Percentiles rank a stretch among this genome's conserved stretches.
Evolutionary conservation across 2,329 filamentous ascomycete genomes (phyloP).

Genomic region (Diaporthe sp.): DNA sequence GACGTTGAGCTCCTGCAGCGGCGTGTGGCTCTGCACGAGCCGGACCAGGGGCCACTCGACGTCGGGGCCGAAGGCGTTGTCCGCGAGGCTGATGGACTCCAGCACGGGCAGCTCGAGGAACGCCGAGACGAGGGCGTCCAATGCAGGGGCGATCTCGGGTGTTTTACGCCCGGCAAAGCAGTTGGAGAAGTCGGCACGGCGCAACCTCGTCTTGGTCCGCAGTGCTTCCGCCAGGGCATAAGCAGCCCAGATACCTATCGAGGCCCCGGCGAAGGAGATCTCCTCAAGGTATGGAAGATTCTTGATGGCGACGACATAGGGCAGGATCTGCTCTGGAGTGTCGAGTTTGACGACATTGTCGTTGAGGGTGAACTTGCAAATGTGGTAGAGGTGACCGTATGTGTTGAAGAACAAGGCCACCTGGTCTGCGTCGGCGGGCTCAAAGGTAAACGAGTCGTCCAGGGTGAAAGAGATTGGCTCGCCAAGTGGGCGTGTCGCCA

Average conservation of each 20-base stretch:
- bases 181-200: slow-evolving; percentile 12
- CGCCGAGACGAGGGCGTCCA: slow-evolving; percentile 3
- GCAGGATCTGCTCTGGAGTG: slow-evolving; percentile 1
- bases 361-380: slow-evolving; percentile 1
- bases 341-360: not conserved
- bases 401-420: slow-evolving; percentile 10
- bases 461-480: not conserved
- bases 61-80: slow-evolving; percentile 5
- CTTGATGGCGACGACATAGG: not conserved
- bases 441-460: not conserved
- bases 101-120: not conserved
- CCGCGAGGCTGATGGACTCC: not conserved
- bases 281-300: not conserved
- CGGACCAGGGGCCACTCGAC: not conserved
- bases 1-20: not conserved
- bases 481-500: not conserved
- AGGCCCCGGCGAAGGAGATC: not conserved
- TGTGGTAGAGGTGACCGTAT: not conserved
- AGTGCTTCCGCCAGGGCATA: not conserved
- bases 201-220: slow-evolving; percentile 13
- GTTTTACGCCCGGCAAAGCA: not conserved
- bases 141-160: not conserved
- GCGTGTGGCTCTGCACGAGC: not conserved
- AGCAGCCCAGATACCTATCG: slow-evolving; percentile 6
- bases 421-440: not conserved